Evolutionary conservation across 805 yeast genomes (phyloP).

Genomic region (Zygosaccharomyces lentus): DNA sequence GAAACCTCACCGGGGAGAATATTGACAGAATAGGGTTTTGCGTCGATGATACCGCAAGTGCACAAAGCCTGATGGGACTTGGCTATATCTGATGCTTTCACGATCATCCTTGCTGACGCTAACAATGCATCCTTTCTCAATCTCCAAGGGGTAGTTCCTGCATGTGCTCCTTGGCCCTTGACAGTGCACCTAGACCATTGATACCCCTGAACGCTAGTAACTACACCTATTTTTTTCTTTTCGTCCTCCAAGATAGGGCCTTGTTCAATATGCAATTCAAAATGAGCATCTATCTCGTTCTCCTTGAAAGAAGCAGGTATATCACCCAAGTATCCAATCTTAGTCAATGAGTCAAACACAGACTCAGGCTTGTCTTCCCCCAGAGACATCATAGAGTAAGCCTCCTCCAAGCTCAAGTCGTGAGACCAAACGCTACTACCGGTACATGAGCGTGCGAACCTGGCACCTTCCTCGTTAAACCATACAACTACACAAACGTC

Average conservation of each 20-base stretch:
- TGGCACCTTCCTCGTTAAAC: slow-evolving; percentile 78
- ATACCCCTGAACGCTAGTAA: slow-evolving; percentile 62
- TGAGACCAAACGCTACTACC: slow-evolving; percentile 68
- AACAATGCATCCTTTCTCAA: slow-evolving; percentile 59
- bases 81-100: slow-evolving; percentile 53
- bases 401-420: slow-evolving; percentile 41
- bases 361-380: slow-evolving; percentile 47
- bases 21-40: slow-evolving; percentile 59
- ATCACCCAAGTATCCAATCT: slow-evolving; percentile 61
- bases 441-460: slow-evolving; percentile 67
- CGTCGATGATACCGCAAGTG: slow-evolving; percentile 53
- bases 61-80: slow-evolving; percentile 48
- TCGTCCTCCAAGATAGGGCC: slow-evolving; percentile 65
- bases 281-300: slow-evolving; percentile 62
- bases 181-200: slow-evolving; percentile 57
- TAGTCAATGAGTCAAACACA: slow-evolving; percentile 49
- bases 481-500: slow-evolving; percentile 64
- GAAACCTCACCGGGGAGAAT: slow-evolving; percentile 61
- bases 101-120: slow-evolving; percentile 54
- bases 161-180: slow-evolving; percentile 62
- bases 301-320: slow-evolving; percentile 43
- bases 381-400: slow-evolving; percentile 50
- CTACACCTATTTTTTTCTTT: slow-evolving; percentile 57
- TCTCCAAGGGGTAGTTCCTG: slow-evolving; percentile 68
- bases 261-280: slow-evolving; percentile 73